Evolutionary conservation across 2,329 filamentous ascomycete species (phyloP), one percentile per base, ranked within the genome.

Genomic region (Cyphellophora attinorum): DNA sequence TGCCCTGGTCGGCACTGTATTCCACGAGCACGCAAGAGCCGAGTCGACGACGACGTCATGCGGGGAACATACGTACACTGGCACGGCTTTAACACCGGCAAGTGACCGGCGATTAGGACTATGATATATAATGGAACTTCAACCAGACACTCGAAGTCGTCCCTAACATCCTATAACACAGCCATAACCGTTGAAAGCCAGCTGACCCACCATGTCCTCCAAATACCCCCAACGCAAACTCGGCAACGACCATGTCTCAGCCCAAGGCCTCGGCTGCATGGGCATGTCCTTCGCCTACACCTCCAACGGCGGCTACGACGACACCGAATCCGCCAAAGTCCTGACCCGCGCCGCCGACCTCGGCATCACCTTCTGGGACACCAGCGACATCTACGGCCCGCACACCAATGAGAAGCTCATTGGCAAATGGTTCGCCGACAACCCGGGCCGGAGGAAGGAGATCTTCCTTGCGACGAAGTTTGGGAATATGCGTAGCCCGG

Each of bases 391-490:
- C 8, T 25, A 72, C 33, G 59, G 53, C 5, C 37, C 38, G 10
- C 18, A 29, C 19, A 62, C 67, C 33, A 62, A 50, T 35, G 68
- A 73, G 45, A 60, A 64, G 3, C 44, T 71, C 0, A 23, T 72
- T 3, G 65, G 65, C 0, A 60, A 59, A 45, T 72, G 68, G 64
- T 65, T 72, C 45, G 53, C 58, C 31, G 51, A 56, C 12, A 63
- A 58, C 2, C 32, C 33, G 6, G 59, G 55, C 5, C 63, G 64
- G 31, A 56, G 64, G 0, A 44, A 64, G 13, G 50, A 70, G 29
- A 64, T 74, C 40, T 70, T 74, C 46, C 54, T 74, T 1, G 65
- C 65, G 1, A 69, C 67, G 10, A 74, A 74, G 40, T 72, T 70
- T 40, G 68, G 55, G 11, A 44, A 38, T 25, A 33, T 32, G 11